These are phyloP conservation scores for Hyaloscypha finlandica DNA, from an alignment of 495 filamentous ascomycete genomes.

Conservation along the genomic window DNA sequence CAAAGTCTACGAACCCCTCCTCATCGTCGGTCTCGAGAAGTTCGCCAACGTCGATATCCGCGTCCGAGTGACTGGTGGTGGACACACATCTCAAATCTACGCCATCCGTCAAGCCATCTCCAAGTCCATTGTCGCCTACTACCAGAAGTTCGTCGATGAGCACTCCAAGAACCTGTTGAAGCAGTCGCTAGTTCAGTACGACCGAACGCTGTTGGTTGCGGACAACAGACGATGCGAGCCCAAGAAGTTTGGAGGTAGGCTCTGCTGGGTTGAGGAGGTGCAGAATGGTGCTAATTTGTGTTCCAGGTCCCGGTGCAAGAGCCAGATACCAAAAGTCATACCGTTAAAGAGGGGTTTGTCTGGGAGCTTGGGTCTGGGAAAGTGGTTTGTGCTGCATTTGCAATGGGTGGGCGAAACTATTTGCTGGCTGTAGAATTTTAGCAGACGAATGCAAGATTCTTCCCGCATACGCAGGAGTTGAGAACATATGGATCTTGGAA, in stretches of 20 bases:
- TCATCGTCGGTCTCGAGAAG: constrained; percentile 94
- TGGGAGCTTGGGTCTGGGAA: constrained; percentile 27
- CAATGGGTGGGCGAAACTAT: constrained; percentile 33
- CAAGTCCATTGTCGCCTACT: constrained; percentile 98
- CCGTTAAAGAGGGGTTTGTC: constrained; percentile 48
- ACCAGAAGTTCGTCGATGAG: constrained; percentile 99
- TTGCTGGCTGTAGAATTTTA: constrained; percentile 34
- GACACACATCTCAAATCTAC: constrained; percentile 98
- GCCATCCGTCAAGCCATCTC: constrained; percentile 98
- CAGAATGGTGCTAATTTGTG: constrained; percentile 32
- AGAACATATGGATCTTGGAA: background rate
- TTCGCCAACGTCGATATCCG: constrained; percentile 97
- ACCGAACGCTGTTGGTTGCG: constrained; percentile 94
- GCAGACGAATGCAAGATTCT: constrained; percentile 33
- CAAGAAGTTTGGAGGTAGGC: constrained; percentile 75
- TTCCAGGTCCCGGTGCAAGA: constrained; percentile 79
- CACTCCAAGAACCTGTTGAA: constrained; percentile 99
- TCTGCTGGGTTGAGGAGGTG: background rate
- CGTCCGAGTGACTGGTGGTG: constrained; percentile 93
- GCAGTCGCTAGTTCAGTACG: constrained; percentile 90
- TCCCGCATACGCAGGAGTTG: constrained; percentile 14
- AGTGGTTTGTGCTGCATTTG: constrained; percentile 36
- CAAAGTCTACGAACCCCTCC: constrained; percentile 98
- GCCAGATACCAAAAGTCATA: constrained; percentile 92
- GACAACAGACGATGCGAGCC: constrained; percentile 94